Percentiles rank a stretch among this genome's conserved stretches.
Evolutionary conservation across 768 basidiomycete species (phyloP).

Genomic region (Leccinum olivaceopallidum): DNA sequence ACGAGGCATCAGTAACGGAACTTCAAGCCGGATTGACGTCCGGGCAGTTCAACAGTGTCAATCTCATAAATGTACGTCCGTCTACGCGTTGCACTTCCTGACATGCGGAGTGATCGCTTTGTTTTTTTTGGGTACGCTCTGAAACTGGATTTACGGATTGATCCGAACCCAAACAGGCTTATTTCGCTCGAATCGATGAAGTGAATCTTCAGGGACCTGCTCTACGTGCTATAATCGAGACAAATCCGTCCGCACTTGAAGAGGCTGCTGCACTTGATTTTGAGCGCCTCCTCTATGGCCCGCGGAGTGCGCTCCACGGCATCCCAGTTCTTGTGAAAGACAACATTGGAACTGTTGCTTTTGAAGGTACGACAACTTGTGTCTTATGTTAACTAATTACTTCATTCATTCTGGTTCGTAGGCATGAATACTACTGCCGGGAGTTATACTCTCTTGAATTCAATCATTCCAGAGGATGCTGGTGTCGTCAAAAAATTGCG

Average conservation of each 20-base stretch:
- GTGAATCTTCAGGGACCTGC: conserved; percentile 40
- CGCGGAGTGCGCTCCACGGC: conserved; percentile 37
- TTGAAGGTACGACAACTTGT: conserved; percentile 20
- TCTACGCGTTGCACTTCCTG: neutral
- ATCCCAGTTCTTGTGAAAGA: conserved; percentile 41
- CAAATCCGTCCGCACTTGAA: conserved; percentile 37
- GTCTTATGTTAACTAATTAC: too few relatives aligned
- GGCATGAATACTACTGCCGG: conserved; percentile 46
- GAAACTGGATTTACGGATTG: neutral
- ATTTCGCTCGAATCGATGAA: conserved; percentile 44
- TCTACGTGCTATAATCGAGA: conserved; percentile 42
- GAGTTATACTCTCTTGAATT: conserved; percentile 37
- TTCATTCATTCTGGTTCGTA: conserved; percentile 2
- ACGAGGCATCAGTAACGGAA: conserved; percentile 41
- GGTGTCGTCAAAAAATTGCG: conserved; percentile 34
- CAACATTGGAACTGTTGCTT: conserved; percentile 33
- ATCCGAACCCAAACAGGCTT: conserved; percentile 33
- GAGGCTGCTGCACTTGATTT: conserved; percentile 37
- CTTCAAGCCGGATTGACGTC: conserved; percentile 39
- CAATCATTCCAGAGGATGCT: conserved; percentile 37
- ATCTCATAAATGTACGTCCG: conserved; percentile 38
- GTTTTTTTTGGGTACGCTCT: neutral
- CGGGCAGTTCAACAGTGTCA: conserved; percentile 40
- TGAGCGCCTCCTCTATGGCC: conserved; percentile 31
- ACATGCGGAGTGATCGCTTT: neutral